Conservation (phyloP, 2,329 filamentous ascomycete genomes). For the Ophiostoma novo-ulmi region DNA sequence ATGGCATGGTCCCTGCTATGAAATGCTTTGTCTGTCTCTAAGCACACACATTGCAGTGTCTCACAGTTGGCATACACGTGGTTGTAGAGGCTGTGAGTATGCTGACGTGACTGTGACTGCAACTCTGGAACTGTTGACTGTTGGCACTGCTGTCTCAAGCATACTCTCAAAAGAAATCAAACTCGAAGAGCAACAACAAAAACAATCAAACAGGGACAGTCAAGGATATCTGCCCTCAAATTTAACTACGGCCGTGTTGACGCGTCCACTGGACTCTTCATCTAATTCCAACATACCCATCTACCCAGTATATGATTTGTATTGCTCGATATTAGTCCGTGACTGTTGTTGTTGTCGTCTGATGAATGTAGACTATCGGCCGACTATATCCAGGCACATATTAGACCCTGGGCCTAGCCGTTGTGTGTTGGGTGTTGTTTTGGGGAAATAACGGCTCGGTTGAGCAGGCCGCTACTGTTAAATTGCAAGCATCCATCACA, state of each 20-base stretch:
- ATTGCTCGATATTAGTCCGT: not conserved
- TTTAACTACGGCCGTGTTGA: not conserved
- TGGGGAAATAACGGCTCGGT: not conserved
- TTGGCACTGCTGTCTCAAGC: not conserved
- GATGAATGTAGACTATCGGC: not conserved
- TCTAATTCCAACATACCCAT: too few relatives aligned
- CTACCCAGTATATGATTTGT: too few relatives aligned
- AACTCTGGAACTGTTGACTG: not conserved
- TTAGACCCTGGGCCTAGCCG: not conserved
- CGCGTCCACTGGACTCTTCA: not conserved
- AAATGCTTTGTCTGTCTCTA: not conserved
- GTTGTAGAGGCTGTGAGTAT: not conserved
- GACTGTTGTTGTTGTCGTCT: not conserved
- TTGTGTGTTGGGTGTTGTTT: not conserved
- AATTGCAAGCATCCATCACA: not conserved
- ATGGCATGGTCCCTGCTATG: not conserved
- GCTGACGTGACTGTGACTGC: not conserved
- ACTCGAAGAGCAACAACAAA: not conserved
- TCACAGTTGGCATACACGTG: not conserved
- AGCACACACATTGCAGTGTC: not conserved
- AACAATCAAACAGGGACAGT: not conserved
- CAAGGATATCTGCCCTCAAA: not conserved
- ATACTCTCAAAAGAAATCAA: not conserved
- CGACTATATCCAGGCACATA: constrained; percentile 9
- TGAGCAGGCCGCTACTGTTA: not conserved